Evolutionary conservation across 257 asterid genomes (phyloP), one percentile per base, ranked within the genome.

Genomic region (Petunia secreta): DNA sequence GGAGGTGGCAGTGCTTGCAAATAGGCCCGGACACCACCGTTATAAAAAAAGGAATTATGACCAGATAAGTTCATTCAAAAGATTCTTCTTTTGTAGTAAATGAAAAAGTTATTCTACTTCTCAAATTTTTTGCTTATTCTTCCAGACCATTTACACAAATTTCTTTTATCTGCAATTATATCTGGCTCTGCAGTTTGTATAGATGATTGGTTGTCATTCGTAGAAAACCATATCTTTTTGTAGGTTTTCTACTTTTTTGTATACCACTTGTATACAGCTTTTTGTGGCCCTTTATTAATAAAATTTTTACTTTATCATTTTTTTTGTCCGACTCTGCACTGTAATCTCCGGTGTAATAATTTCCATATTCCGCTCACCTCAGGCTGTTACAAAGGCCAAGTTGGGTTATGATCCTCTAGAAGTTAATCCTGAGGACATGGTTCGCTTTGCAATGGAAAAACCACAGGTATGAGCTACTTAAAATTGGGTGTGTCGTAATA

Each of bases 371-470:
- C 44, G 57, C 77, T n/a, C 84, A 52, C 10, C 82, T 71, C 88
- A 96, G 99, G 97, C 99, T 83, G 99, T 96, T 79, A 96, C 99
- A 59, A 96, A 94, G 93, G 97, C 94, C 82, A 96, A 96, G 89
- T 84, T 96, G 89, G 99, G 99, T 77, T 96, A 91, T 81, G 96
- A 96, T 84, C 99, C 99, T 57, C 83, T 93, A 85, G 99, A 96
- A 86, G 99, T 96, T 83, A 94, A 96, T 86, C 99, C 99, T 46
- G 99, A 96, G 93, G 99, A 96, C 82, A 96, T 96, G 99, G 99
- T 96, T 89, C 98, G 91, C 73, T 96, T 90, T 88, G 99, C 99
- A 15, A 92, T 62, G 92, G 98, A 96, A 90, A 89, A 80, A 80
- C 99, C 99, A 38, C 99, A 94, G 97, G 99, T 96, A 89, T 77